These are phyloP conservation scores for Hypocrella siamensis DNA, from an alignment of 2,329 filamentous ascomycete genomes.

Conservation along the genomic window DNA sequence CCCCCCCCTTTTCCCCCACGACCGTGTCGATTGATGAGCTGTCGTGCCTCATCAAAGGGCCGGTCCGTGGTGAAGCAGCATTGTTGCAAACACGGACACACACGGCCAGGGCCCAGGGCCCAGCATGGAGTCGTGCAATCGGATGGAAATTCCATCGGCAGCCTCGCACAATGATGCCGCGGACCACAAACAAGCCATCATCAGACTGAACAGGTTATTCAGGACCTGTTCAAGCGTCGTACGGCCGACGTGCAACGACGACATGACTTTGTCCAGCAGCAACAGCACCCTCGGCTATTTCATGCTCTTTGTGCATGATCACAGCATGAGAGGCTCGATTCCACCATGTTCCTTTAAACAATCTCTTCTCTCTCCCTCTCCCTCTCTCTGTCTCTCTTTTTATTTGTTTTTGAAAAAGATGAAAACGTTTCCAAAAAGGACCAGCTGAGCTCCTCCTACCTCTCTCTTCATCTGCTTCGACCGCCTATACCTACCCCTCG, in stretches of 20 bases:
- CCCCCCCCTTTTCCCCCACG: too few relatives aligned
- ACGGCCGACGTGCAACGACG: constrained; percentile 6
- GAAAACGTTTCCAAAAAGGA: too few relatives aligned
- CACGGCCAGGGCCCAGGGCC: constrained; percentile 1
- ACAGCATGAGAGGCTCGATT: neutral
- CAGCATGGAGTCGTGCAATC: constrained; percentile 3
- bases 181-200: constrained; percentile 4
- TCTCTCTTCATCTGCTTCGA: too few relatives aligned
- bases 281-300: constrained; percentile 4
- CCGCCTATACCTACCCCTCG: too few relatives aligned
- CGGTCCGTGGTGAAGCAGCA: constrained; percentile 5
- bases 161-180: constrained; percentile 1
- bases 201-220: constrained; percentile 4
- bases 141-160: constrained; percentile 2
- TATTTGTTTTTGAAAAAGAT: too few relatives aligned
- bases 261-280: constrained; percentile 1
- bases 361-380: too few relatives aligned
- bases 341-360: neutral
- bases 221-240: constrained; percentile 3
- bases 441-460: too few relatives aligned
- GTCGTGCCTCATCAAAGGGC: constrained; percentile 4
- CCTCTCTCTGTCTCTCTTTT: too few relatives aligned
- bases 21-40: too few relatives aligned
- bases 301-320: neutral
- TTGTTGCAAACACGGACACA: constrained; percentile 4